These are phyloP conservation scores for Suillus hirtellus DNA, from an alignment of 768 basidiomycete genomes.

Conservation along the genomic window DNA sequence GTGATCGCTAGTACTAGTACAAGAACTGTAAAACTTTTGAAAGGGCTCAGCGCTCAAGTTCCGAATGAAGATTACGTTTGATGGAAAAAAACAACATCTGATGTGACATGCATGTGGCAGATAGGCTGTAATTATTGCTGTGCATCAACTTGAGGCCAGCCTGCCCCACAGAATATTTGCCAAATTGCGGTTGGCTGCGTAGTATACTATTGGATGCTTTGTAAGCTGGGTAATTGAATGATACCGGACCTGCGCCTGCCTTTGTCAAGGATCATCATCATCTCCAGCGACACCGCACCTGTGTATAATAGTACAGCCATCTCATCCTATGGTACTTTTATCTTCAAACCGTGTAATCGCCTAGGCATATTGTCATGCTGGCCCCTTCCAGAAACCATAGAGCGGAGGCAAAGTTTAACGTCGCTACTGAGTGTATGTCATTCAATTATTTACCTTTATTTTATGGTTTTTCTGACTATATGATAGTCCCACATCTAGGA, in stretches of 20 bases:
- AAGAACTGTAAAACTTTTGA: neutral
- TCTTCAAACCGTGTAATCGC: neutral
- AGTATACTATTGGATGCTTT: neutral
- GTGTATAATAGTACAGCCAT: constrained; percentile 3
- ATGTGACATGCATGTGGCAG: neutral
- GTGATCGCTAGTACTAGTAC: neutral
- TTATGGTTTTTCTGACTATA: neutral
- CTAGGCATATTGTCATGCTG: constrained; percentile 30
- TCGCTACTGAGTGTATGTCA: constrained; percentile 50
- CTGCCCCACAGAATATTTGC: too few species aligned
- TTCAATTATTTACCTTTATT: too few species aligned
- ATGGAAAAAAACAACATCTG: neutral
- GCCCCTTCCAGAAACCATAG: constrained; percentile 38
- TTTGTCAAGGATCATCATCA: neutral
- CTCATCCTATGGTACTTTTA: constrained; percentile 4
- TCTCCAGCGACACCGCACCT: constrained; percentile 7
- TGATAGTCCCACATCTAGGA: constrained; percentile 70
- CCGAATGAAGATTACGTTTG: neutral
- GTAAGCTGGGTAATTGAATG: constrained; percentile 4
- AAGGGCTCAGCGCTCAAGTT: neutral
- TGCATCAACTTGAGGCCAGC: neutral
- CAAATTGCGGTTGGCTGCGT: too few species aligned
- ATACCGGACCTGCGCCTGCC: neutral
- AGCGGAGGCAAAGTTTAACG: constrained; percentile 52
- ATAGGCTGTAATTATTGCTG: neutral